Base-by-base conservation (phyloP, 306 rosid genomes). In the Casuarina equisetifolia region DNA sequence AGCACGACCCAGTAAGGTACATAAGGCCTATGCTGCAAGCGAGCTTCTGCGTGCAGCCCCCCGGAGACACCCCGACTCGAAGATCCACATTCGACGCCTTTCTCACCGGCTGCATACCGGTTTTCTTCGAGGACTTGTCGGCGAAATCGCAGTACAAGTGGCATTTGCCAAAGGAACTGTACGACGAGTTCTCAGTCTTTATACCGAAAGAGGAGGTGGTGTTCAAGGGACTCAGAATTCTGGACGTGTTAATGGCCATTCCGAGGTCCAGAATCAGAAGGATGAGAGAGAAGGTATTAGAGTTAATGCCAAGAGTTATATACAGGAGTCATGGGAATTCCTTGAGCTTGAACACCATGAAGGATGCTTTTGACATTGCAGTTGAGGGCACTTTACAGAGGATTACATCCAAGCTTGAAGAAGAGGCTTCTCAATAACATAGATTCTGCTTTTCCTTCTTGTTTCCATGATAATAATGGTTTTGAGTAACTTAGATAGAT, bases 191-290 rank as follows among this genome's bases (percentile, higher is more conserved):
- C 51, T 77, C 97, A 2, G 97, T 92, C 75, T 84, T 79, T 2
- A 92, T 94, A 42, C 87, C 92, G 0, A 94, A 94, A 72, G 97
- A 94, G 80, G 94, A 90, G 4, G 97, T 94, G 74, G 98, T 94
- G 54, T 92, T 89, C 71, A 89, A 57, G 38, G 97, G 93, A 1
- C 32, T 85, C 73, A 88, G 58, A 83, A 92, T 94, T 76, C 54
- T 92, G 70, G 93, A 94, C 58, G 87, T 88, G 81, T 80, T 94
- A 81, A 79, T 78, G 73, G 76, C 86, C 17, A 90, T 94, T 13
- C 84, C 89, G 2, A 81, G 84, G 54, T 81, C 46, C 6, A 80
- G 43, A 64, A 80, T 85, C 5, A 75, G 72, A 75, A 82, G 68
- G 25, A 80, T 88, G 87, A 85, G 91, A 53, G 91, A 85, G 75